These are phyloP conservation scores for Martiniozyma asiatica DNA, from an alignment of 1,139 yeast species.

Conservation along the genomic window DNA sequence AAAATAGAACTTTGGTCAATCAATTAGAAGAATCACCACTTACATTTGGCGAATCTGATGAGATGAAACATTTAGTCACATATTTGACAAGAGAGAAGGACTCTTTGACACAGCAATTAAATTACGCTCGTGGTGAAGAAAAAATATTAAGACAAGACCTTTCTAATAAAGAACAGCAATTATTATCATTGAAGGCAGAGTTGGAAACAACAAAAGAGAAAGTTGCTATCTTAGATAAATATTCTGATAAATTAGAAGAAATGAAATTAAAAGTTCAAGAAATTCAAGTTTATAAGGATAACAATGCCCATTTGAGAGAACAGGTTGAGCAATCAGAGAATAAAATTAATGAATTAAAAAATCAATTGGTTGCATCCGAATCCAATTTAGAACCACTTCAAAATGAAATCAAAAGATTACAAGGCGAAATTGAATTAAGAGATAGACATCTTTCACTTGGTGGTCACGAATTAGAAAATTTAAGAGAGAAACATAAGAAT, in stretches of 20 bases:
- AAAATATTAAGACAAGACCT: slow-evolving; percentile 34
- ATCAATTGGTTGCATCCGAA: slow-evolving; percentile 24
- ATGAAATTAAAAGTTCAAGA: slow-evolving; percentile 54
- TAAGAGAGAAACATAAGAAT: slow-evolving; percentile 8
- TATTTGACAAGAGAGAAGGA: slow-evolving; percentile 73
- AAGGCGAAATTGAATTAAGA: slow-evolving; percentile 15
- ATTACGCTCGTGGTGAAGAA: slow-evolving; percentile 37
- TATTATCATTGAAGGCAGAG: slow-evolving; percentile 34
- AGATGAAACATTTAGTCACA: slow-evolving; percentile 44
- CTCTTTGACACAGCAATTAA: slow-evolving; percentile 48
- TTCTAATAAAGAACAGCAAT: slow-evolving; percentile 29
- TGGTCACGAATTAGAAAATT: slow-evolving; percentile 3
- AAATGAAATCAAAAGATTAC: slow-evolving; percentile 21
- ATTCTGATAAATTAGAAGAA: slow-evolving; percentile 38
- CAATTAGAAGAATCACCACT: slow-evolving; percentile 43
- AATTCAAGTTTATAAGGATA: slow-evolving; percentile 59
- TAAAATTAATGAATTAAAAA: slow-evolving; percentile 24
- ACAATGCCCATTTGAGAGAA: slow-evolving; percentile 53
- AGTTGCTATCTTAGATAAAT: slow-evolving; percentile 28
- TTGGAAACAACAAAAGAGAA: slow-evolving; percentile 27
- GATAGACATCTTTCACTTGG: neutral
- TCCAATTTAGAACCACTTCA: slow-evolving; percentile 25
- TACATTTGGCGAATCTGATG: slow-evolving; percentile 21
- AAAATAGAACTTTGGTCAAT: slow-evolving; percentile 55
- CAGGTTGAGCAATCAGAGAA: slow-evolving; percentile 29